phyloP scores from a whole-genome alignment of 2,329 filamentous ascomycete genomes.

The Clarireedia monteithiana region DNA sequence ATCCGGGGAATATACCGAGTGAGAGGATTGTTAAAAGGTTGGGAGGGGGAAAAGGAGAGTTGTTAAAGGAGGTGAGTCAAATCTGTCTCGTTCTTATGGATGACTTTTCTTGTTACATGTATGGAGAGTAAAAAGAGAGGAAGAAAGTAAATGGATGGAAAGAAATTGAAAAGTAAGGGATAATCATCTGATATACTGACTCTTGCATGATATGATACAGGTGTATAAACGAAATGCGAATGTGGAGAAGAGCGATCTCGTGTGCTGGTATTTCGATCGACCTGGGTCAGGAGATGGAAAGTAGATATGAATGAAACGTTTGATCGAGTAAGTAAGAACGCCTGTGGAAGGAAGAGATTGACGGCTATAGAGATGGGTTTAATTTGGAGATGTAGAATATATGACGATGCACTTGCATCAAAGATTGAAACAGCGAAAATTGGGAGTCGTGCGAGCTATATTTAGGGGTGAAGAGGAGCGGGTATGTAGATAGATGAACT shows the following conservation, averaged over 20 bases:
- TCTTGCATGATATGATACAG: not conserved
- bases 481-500: too few relatives aligned
- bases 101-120: not conserved
- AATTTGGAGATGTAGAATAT: too few relatives aligned
- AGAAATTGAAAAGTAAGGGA: not conserved
- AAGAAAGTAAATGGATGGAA: not conserved
- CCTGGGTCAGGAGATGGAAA: constrained; percentile 7
- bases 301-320: not conserved
- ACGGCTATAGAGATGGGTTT: too few relatives aligned
- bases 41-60: constrained; percentile 15
- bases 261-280: constrained; percentile 19
- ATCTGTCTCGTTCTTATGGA: not conserved
- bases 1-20: constrained; percentile 15
- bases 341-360: too few relatives aligned
- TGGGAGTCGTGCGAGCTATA: too few relatives aligned
- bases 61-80: not conserved
- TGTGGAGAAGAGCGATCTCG: constrained; percentile 9
- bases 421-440: too few relatives aligned
- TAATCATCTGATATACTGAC: not conserved
- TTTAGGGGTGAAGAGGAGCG: too few relatives aligned
- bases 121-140: not conserved
- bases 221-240: not conserved
- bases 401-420: too few relatives aligned
- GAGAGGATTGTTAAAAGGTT: constrained; percentile 13
- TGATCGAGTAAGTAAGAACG: not conserved